Conservation (phyloP, 2,329 filamentous ascomycete species). For the Cladophialophora psammophila region DNA sequence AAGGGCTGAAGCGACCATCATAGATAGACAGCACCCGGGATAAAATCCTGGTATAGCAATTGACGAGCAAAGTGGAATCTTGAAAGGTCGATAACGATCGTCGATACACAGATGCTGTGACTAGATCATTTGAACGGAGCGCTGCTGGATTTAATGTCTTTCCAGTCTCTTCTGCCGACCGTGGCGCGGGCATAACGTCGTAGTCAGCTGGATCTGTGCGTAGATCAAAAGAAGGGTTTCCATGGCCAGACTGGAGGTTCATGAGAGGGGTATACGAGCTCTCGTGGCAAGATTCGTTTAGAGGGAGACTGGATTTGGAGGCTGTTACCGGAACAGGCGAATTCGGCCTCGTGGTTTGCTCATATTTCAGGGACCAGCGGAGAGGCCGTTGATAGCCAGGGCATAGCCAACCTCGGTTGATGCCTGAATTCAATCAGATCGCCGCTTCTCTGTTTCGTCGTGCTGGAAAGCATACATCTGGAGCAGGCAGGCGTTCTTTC, state of each 20-base stretch:
- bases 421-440: constrained; percentile 10
- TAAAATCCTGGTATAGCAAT: constrained; percentile 6
- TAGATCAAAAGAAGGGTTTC: not conserved
- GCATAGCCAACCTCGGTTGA: constrained; percentile 16
- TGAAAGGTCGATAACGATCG: not conserved
- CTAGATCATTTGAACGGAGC: not conserved
- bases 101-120: not conserved
- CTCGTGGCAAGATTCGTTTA: not conserved
- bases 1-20: constrained; percentile 11
- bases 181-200: not conserved
- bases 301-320: not conserved
- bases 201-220: not conserved
- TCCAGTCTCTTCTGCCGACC: not conserved
- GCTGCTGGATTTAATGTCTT: not conserved
- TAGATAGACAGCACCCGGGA: constrained; percentile 18
- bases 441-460: not conserved
- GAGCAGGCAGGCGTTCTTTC: constrained; percentile 18
- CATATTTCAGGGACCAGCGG: constrained; percentile 21
- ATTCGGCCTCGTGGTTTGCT: not conserved
- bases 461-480: constrained; percentile 15
- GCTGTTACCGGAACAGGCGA: not conserved
- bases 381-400: constrained; percentile 16
- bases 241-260: not conserved
- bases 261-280: not conserved
- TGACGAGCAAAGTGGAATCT: constrained; percentile 4